phyloP scores from a whole-genome alignment of 768 basidiomycete species.

The Agaricus blazei region DNA sequence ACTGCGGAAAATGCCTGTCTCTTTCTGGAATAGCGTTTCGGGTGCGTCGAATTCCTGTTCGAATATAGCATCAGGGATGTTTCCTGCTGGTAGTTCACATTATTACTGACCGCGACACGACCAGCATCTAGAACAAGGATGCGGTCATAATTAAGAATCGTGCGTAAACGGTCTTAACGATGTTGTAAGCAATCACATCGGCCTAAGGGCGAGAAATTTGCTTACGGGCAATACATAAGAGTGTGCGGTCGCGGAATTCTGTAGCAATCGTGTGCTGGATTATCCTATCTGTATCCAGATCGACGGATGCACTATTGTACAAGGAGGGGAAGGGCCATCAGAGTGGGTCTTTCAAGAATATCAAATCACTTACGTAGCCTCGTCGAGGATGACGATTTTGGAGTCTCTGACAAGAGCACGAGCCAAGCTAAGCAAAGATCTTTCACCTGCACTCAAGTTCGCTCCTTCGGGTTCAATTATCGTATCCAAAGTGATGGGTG shows the following conservation, averaged over 20 bases:
- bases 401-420: slow-evolving; percentile 76
- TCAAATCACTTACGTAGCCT: slow-evolving; percentile 46
- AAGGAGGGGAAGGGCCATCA: not conserved
- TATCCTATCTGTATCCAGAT: slow-evolving; percentile 74
- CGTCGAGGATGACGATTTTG: slow-evolving; percentile 74
- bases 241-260: slow-evolving; percentile 67
- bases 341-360: too few species aligned
- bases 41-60: slow-evolving; percentile 58
- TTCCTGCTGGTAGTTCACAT: not conserved
- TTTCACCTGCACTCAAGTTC: slow-evolving; percentile 68
- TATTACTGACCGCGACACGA: slow-evolving; percentile 38
- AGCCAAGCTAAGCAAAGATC: slow-evolving; percentile 72
- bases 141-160: slow-evolving; percentile 71
- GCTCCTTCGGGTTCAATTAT: slow-evolving; percentile 70
- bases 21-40: slow-evolving; percentile 37
- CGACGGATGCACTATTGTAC: slow-evolving; percentile 51
- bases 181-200: slow-evolving; percentile 13
- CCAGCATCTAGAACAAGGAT: slow-evolving; percentile 69
- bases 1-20: slow-evolving; percentile 51
- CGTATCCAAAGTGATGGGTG: slow-evolving; percentile 69
- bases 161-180: slow-evolving; percentile 58
- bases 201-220: slow-evolving; percentile 7
- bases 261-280: slow-evolving; percentile 78
- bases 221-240: slow-evolving; percentile 76
- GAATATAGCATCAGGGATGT: not conserved